phyloP scores from a whole-genome alignment of 345 rosid species.

The Pistacia atlantica region DNA sequence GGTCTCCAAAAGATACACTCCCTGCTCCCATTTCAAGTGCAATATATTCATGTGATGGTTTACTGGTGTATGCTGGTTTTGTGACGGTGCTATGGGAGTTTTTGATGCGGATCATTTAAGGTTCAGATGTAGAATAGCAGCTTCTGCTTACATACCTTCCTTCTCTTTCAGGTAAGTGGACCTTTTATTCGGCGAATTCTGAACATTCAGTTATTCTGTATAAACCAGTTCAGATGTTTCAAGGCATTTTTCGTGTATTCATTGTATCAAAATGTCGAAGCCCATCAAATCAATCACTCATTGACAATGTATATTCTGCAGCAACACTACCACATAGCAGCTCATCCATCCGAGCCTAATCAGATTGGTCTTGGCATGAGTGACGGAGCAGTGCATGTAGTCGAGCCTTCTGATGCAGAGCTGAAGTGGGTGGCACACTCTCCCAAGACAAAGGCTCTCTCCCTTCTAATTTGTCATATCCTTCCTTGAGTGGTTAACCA shows the following conservation, averaged over 20 bases:
- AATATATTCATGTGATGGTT: too few species aligned
- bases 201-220: background rate
- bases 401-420: conserved; percentile 46
- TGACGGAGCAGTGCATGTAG: conserved; percentile 58
- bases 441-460: too few species aligned
- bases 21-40: too few species aligned
- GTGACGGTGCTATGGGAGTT: conserved; percentile 55
- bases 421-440: too few species aligned
- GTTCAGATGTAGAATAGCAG: conserved; percentile 48
- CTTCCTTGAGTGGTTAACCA: too few species aligned
- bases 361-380: conserved; percentile 69
- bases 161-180: conserved; percentile 27
- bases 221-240: too few species aligned
- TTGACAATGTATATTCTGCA: background rate
- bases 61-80: conserved; percentile 33
- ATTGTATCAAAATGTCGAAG: background rate
- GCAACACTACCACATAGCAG: conserved; percentile 40
- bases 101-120: conserved; percentile 52
- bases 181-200: too few species aligned
- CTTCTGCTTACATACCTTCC: conserved; percentile 48
- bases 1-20: too few species aligned
- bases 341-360: conserved; percentile 64
- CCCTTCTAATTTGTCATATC: too few species aligned
- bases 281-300: background rate
- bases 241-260: too few species aligned